Percentiles rank a stretch among this genome's conserved stretches.
These are phyloP conservation scores for Heimioporus sp. DNA, from an alignment of 768 basidiomycete genomes.

Conservation along the genomic window DNA sequence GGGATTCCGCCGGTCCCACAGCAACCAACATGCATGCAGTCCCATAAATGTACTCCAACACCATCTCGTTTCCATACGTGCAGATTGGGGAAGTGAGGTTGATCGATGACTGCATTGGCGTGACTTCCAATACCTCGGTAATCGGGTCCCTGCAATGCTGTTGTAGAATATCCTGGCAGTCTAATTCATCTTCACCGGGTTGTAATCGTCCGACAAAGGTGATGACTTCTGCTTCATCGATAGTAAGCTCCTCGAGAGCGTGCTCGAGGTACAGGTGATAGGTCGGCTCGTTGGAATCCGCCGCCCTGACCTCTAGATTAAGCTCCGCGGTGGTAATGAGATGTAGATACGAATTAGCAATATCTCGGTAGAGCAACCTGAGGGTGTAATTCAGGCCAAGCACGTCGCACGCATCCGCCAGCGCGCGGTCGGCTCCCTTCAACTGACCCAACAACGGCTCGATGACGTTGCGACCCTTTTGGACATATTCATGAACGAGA, in stretches of 20 bases:
- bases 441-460: conserved; percentile 1
- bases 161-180: neutral
- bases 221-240: conserved; percentile 5
- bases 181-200: too few species aligned
- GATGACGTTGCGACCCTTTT: neutral
- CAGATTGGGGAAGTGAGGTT: neutral
- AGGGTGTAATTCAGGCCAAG: conserved; percentile 5
- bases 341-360: accelerated
- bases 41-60: conserved; percentile 11
- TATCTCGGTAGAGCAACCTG: neutral
- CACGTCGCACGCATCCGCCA: conserved; percentile 1
- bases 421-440: conserved; percentile 9
- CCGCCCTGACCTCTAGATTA: neutral
- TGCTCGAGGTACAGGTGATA: neutral
- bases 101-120: conserved; percentile 9
- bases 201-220: neutral
- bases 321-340: conserved; percentile 2
- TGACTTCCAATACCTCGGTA: conserved; percentile 10
- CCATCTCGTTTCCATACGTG: conserved; percentile 3
- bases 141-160: neutral
- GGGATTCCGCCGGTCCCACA: neutral
- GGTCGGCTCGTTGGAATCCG: accelerated
- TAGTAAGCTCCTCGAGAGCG: neutral
- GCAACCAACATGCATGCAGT: conserved; percentile 15
- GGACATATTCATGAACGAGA: conserved; percentile 11